Evolutionary conservation across 2,329 filamentous ascomycete genomes (phyloP), one percentile per base, ranked within the genome.

Genomic region (Fusarium euwallaceae): DNA sequence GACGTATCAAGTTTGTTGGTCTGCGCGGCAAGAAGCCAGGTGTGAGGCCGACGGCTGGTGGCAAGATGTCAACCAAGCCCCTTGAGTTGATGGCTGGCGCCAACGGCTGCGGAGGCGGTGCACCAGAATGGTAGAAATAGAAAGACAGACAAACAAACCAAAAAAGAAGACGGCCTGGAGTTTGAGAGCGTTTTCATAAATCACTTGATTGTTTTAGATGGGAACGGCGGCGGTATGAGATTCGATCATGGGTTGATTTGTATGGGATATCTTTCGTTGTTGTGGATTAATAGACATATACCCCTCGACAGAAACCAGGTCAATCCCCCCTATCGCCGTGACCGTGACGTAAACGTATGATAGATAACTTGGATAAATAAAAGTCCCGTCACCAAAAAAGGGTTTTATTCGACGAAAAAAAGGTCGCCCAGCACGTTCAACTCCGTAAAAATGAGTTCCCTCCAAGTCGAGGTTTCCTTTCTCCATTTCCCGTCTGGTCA

Each of bases 121-220:
- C 84, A 51, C 84, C 85, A 34, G 87, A 88, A 20, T 88, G 87
- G 87, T 88, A 79, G 36, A 29, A 37, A 16, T n/a, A 56, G 17
- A 59, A n/a, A 34, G 48, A 56, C 37, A 71, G 22, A 65, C 5
- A 29, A 61, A 61, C 14, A 32, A 22, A 27, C 27, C 27, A 2
- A 45, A 41, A 39, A 17, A 45, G 60, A 61, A 68, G 37, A 61
- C 34, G 41, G 53, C 24, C 53, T 61, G 71, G 67, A 71, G 71
- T 75, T 75, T 32, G 29, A 32, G 51, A 20, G 59, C 32, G 64
- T 39, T 37, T 37, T 69, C 24, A 34, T 53, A n/a, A 58, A 24
- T 56, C 22, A 58, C 56, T 61, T 69, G 53, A 24, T 51, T 48
- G 22, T 22, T 36, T 36, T 29, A 60, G 51, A 20, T 37, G 20